Base-by-base conservation (phyloP, 1,284 basidiomycete species). In the Cystobasidium slooffiae region DNA sequence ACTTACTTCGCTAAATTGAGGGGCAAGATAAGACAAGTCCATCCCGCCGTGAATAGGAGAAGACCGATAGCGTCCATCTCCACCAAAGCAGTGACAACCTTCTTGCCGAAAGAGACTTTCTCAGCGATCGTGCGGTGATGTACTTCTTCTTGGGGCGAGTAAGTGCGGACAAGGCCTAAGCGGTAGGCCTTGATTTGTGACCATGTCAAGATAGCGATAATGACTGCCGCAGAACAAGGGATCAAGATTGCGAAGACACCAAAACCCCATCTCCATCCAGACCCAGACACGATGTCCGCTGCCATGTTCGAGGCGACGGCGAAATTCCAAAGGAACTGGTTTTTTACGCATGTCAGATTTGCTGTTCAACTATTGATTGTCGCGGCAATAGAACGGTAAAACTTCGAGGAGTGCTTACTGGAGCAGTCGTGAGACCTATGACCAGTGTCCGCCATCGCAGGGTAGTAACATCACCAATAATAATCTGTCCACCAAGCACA, bases 401-500 rank as follows among this genome's bases (percentile, higher is more conserved):
- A n/a, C n/a, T n/a, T n/a, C n/a, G n/a, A n/a, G n/a, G n/a, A n/a
- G n/a, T n/a, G n/a, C n/a, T 83, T 83, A 89, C 91, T 12, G 91
- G 91, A 47, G 88, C 81, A 8, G 88, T 88, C 24, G 87, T 86
- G 18, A 90, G 82, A 18, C 86, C 85, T 1, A 88, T 86, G n/a
- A 90, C 86, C 10, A 93, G 84, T 12, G 90, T 91, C 72, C 91
- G 87, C 89, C 90, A 93, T 79, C 88, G 86, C 14, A 92, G 86
- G 1, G 88, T 89, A 2, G 92, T 92, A 78, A 90, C 88, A 80
- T 94, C 91, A n/a, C 91, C 91, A 72, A 83, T 82, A 78, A 83
- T 80, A 76, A 83, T 81, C 58, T 77, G n/a, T n/a, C n/a, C n/a
- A 76, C 14, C 3, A 8, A 18, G 18, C 56, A 55, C 41, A 43